Evolutionary conservation across 2,329 filamentous ascomycete genomes (phyloP).

Genomic region (Fusarium sulawesiense): DNA sequence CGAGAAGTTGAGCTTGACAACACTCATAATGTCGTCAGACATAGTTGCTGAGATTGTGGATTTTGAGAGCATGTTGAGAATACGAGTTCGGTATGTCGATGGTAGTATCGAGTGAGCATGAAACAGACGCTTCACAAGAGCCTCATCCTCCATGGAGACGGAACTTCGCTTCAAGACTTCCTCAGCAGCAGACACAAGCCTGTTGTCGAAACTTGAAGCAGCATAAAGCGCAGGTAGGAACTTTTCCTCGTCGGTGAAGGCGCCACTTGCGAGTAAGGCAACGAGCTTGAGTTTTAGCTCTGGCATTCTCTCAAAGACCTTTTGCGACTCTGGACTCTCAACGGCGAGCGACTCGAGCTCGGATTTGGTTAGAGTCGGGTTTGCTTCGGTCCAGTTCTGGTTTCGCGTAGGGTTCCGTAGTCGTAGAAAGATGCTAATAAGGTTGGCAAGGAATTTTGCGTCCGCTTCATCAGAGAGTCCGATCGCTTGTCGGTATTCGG

Average conservation of each 20-base stretch:
- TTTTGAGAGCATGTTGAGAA: slow-evolving; percentile 80
- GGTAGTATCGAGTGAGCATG: slow-evolving; percentile 77
- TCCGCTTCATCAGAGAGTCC: slow-evolving; percentile 76
- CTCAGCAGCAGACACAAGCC: slow-evolving; percentile 85
- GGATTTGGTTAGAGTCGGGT: slow-evolving; percentile 49
- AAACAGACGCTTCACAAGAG: slow-evolving; percentile 74
- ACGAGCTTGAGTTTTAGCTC: slow-evolving; percentile 68
- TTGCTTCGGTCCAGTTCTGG: slow-evolving; percentile 48
- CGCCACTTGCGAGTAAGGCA: slow-evolving; percentile 82
- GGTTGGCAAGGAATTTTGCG: slow-evolving; percentile 76
- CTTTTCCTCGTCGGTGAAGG: slow-evolving; percentile 85
- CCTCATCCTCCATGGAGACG: slow-evolving; percentile 76
- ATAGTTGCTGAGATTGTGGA: slow-evolving; percentile 80
- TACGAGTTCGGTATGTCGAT: slow-evolving; percentile 79
- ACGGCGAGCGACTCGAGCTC: slow-evolving; percentile 49
- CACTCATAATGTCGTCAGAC: slow-evolving; percentile 72
- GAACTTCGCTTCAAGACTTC: slow-evolving; percentile 86
- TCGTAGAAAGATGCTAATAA: slow-evolving; percentile 80
- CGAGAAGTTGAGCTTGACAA: slow-evolving; percentile 75
- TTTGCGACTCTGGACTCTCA: slow-evolving; percentile 71
- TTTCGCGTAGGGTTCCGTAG: slow-evolving; percentile 49
- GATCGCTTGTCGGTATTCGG: slow-evolving; percentile 71
- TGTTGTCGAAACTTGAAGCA: slow-evolving; percentile 82
- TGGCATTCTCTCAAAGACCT: slow-evolving; percentile 55
- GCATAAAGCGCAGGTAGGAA: slow-evolving; percentile 87